Evolutionary conservation across 2,329 filamentous ascomycete genomes (phyloP), one percentile per base, ranked within the genome.

Genomic region (Alternaria ventricosa): DNA sequence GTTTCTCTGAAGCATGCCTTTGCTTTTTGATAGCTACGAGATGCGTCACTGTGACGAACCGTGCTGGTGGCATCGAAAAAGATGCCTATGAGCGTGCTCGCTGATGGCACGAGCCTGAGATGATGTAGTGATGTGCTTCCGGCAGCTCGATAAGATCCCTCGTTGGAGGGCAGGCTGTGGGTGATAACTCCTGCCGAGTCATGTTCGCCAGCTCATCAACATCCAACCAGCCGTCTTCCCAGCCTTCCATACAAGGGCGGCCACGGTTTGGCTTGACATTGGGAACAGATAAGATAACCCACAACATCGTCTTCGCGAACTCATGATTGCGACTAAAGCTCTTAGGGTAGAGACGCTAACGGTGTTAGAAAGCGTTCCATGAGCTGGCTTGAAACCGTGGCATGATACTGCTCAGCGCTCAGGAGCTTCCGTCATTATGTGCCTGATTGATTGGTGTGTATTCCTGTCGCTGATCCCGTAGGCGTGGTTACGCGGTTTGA

Each of bases 191-290:
- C 45, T 57, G 56, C 45, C 55, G 55, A 68, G 44, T 60, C 58
- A 64, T 65, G 63, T 36, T 55, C 20, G 71, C 70, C 68, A 74
- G 44, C 72, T 72, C 69, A 73, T 70, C 67, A 33, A 50, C 33
- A 20, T 49, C 60, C 55, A 47, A 49, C 43, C 36, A 50, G 46
- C 57, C 63, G 13, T 65, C 22, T 27, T 45, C 45, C 20, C 12
- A 63, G 23, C 20, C 55, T 58, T 56, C 64, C 69, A 70, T 27
- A 67, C 59, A 67, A 49, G 53, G 30, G 50, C 54, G 60, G 61
- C 66, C 66, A 70, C 67, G 65, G 57, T 54, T 59, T 51, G 53
- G 47, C 36, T 57, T 45, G 22, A n/a, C 36, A 49, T 55, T 64
- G 61, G 53, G 45, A 45, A 47, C 43, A 47, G 57, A 63, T 61